Evolutionary conservation across 352 stramenopile species (phyloP).

Genomic region (Globisporangium canariense): DNA sequence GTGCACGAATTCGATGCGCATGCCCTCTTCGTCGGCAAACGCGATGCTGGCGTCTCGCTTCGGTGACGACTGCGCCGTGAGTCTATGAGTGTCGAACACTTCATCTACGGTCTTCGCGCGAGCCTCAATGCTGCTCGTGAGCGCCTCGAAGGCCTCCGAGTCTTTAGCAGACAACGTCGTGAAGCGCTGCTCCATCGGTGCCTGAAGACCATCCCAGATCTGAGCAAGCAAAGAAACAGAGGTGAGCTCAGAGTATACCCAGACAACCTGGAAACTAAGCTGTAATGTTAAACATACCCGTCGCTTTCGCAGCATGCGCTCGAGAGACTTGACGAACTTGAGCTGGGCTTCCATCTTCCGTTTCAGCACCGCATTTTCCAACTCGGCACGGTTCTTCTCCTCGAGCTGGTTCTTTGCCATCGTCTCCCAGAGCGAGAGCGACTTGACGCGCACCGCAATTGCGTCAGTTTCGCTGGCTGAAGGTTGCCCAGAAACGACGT

Average conservation of each 20-base stretch:
- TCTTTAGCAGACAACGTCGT: background rate
- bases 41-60: background rate
- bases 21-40: background rate
- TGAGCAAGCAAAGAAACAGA: background rate
- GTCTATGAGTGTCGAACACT: background rate
- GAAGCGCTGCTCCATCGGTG: constrained; percentile 2
- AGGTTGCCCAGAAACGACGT: background rate
- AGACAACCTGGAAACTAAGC: too few relatives aligned
- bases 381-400: constrained; percentile 11
- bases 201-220: constrained; percentile 8
- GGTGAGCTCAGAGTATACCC: background rate
- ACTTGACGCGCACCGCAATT: background rate
- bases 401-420: constrained; percentile 12
- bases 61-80: background rate
- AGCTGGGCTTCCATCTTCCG: constrained; percentile 7
- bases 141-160: constrained; percentile 4
- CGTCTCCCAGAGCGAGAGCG: constrained; percentile 2
- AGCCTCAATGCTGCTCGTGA: background rate
- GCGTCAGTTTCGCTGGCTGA: background rate
- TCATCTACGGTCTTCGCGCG: background rate
- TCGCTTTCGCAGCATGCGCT: constrained; percentile 13
- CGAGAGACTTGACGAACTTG: constrained; percentile 15
- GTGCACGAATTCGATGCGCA: constrained; percentile 10
- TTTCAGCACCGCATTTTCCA: constrained; percentile 8
- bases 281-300: background rate